Conservation (phyloP, 805 yeast genomes). For the Zygosaccharomyces siamensis region DNA sequence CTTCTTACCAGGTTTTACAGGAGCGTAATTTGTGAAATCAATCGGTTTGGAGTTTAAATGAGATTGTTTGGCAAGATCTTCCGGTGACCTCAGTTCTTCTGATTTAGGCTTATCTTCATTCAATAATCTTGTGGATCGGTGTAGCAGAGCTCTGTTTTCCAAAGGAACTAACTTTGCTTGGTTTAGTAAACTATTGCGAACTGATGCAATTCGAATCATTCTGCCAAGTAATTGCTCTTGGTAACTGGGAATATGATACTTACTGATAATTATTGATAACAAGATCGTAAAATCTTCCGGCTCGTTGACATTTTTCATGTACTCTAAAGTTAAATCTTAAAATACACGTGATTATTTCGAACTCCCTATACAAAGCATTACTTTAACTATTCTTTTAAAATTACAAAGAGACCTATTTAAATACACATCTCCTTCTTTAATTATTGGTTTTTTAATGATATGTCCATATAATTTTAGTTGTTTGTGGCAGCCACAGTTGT, state of each 20-base stretch:
- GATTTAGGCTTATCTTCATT: conserved; percentile 2
- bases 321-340: not conserved
- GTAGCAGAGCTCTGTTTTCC: conserved; percentile 4
- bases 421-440: not conserved
- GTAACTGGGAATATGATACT: not conserved
- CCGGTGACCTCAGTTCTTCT: conserved; percentile 23
- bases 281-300: not conserved
- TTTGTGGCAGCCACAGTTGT: conserved; percentile 9
- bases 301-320: not conserved
- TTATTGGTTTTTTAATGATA: not conserved
- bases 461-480: not conserved
- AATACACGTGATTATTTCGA: conserved; percentile 4
- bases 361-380: not conserved
- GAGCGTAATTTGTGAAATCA: conserved; percentile 29
- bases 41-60: conserved; percentile 21
- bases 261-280: not conserved
- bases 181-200: not conserved
- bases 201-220: not conserved
- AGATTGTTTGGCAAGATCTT: conserved; percentile 23
- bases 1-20: conserved; percentile 33
- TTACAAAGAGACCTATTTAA: not conserved
- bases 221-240: no score
- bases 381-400: not conserved
- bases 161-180: not conserved
- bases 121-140: conserved; percentile 6